Conservation (phyloP, 345 rosid genomes). For the Hypericum androsaemum region DNA sequence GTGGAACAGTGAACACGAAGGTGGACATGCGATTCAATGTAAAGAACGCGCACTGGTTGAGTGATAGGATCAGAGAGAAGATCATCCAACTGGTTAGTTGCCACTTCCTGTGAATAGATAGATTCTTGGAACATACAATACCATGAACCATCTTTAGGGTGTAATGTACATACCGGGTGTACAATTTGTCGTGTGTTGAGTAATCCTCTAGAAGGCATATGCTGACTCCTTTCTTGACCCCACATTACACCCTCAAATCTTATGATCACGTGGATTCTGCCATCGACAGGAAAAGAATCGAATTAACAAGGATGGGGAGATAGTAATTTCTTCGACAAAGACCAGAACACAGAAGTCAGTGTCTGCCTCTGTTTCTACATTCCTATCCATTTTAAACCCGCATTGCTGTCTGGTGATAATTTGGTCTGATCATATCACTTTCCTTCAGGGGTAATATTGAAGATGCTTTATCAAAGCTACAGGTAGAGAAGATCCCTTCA, state of each 20-base stretch:
- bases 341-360: slow-evolving; percentile 83
- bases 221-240: too few relatives aligned
- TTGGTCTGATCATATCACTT: slow-evolving; percentile 11
- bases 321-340: slow-evolving; percentile 89
- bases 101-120: not conserved
- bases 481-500: slow-evolving; percentile 34
- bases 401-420: slow-evolving; percentile 5
- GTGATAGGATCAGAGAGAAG: slow-evolving; percentile 63
- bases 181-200: too few relatives aligned
- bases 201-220: too few relatives aligned
- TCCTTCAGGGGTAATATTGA: slow-evolving; percentile 78
- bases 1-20: slow-evolving; percentile 76
- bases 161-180: too few relatives aligned
- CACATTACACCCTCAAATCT: too few relatives aligned
- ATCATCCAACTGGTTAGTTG: slow-evolving; percentile 71
- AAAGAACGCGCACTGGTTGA: slow-evolving; percentile 60
- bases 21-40: slow-evolving; percentile 97
- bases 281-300: slow-evolving; percentile 80
- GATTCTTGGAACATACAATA: not conserved
- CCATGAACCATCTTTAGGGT: too few relatives aligned
- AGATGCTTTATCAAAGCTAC: slow-evolving; percentile 77
- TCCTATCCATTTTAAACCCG: not conserved
- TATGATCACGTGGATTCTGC: not conserved
- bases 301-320: slow-evolving; percentile 92
- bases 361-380: slow-evolving; percentile 10